phyloP scores from a whole-genome alignment of 495 filamentous ascomycete genomes.

The Umbilicaria muhlenbergii region DNA sequence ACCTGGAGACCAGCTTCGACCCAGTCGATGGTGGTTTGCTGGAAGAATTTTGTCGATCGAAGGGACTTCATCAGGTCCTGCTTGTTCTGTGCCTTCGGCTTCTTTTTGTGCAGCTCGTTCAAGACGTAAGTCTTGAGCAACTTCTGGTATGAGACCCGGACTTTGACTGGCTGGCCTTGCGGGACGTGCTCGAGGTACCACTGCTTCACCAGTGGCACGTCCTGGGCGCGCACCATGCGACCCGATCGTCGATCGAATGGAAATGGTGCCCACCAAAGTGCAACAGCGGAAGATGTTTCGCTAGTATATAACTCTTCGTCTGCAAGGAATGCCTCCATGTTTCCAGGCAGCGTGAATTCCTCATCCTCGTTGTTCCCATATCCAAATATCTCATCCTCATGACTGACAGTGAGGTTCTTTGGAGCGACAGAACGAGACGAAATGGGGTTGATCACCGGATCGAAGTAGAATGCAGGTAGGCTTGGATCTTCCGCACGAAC shows the following conservation, averaged over 20 bases:
- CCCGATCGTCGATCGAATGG: constrained; percentile 95
- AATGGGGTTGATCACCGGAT: constrained; percentile 93
- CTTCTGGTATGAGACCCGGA: constrained; percentile 98
- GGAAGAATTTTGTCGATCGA: constrained; percentile 97
- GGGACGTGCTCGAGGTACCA: constrained; percentile 97
- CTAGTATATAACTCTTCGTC: constrained; percentile 81
- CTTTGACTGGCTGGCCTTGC: constrained; percentile 86
- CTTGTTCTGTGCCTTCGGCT: constrained; percentile 87
- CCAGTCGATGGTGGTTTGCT: constrained; percentile 98
- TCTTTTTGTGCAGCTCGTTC: constrained; percentile 90
- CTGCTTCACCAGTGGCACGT: constrained; percentile 94
- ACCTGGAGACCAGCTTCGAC: constrained; percentile 98
- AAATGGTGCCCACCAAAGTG: constrained; percentile 96
- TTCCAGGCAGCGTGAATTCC: constrained; percentile 66
- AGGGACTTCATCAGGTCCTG: constrained; percentile 80
- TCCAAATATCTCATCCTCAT: constrained; percentile 94
- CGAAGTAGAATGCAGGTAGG: constrained; percentile 94
- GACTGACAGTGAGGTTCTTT: constrained; percentile 82
- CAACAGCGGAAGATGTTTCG: constrained; percentile 85
- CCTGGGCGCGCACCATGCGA: constrained; percentile 92
- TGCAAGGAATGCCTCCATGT: constrained; percentile 73
- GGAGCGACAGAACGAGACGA: constrained; percentile 88
- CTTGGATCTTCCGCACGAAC: constrained; percentile 76
- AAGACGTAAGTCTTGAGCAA: constrained; percentile 91
- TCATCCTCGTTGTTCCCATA: constrained; percentile 74